These are phyloP conservation scores for Solanum pimpinellifolium DNA, from an alignment of 257 asterid species.

Conservation along the genomic window DNA sequence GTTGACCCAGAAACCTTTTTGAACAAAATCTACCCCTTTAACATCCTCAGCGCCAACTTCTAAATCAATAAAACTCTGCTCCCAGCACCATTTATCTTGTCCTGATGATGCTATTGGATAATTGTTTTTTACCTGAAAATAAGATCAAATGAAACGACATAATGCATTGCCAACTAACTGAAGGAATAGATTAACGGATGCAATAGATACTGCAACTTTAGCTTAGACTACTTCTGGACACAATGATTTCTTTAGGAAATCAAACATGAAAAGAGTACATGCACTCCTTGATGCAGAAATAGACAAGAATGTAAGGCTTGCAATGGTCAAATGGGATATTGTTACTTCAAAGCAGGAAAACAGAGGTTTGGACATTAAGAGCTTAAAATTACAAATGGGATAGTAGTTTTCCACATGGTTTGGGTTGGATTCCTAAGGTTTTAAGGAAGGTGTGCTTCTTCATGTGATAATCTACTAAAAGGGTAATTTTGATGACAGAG, in stretches of 20 bases:
- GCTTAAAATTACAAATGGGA: neutral
- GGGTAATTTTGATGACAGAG: neutral
- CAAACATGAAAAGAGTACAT: neutral
- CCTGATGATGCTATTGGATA: slow-evolving; percentile 32
- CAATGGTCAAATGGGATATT: neutral
- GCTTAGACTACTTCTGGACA: neutral
- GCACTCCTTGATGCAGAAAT: neutral
- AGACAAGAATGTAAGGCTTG: neutral
- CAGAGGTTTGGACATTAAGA: neutral
- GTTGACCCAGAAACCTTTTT: slow-evolving; percentile 79
- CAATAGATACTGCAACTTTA: neutral
- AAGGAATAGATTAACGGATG: neutral
- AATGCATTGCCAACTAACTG: neutral
- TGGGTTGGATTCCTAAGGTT: neutral
- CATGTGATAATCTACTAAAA: neutral
- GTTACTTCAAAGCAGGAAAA: neutral
- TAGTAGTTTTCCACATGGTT: neutral
- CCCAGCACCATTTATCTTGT: slow-evolving; percentile 97
- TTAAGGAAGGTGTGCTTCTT: neutral
- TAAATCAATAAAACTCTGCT: slow-evolving; percentile 40
- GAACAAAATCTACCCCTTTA: slow-evolving; percentile 60
- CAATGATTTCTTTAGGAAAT: neutral
- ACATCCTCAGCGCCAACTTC: slow-evolving; percentile 78
- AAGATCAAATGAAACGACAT: neutral
- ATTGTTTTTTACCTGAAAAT: slow-evolving; percentile 47